phyloP scores from a whole-genome alignment of 495 filamentous ascomycete genomes.

The Aspergillus campestris region DNA sequence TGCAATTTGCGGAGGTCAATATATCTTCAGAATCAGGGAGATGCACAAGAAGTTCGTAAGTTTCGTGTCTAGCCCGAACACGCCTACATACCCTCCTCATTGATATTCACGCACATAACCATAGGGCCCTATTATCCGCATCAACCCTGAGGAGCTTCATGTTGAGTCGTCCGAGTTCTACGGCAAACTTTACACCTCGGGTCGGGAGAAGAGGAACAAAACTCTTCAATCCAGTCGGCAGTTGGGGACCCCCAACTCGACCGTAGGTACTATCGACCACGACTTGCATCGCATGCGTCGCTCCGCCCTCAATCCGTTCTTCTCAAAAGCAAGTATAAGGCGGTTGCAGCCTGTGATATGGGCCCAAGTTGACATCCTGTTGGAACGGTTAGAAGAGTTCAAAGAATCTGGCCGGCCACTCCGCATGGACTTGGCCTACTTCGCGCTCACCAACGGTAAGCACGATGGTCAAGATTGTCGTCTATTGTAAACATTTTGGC shows the following conservation, averaged over 20 bases:
- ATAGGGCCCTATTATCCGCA: slow-evolving; percentile 30
- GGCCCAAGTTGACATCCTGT: slow-evolving; percentile 24
- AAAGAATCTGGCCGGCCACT: no score
- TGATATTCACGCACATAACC: slow-evolving; percentile 12
- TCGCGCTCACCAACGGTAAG: no score
- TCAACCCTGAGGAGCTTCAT: slow-evolving; percentile 31
- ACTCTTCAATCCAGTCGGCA: no score
- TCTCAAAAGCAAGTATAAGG: slow-evolving; percentile 24
- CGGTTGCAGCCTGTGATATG: slow-evolving; percentile 21
- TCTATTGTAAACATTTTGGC: no score
- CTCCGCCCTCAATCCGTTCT: slow-evolving; percentile 28
- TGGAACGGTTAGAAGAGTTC: slow-evolving; percentile 12
- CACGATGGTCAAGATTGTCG: no score
- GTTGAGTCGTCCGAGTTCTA: slow-evolving; percentile 24
- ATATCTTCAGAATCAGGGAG: slow-evolving; percentile 26
- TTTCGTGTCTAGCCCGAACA: no score
- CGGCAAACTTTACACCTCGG: slow-evolving; percentile 16
- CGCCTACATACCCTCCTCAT: no score
- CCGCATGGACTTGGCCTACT: no score
- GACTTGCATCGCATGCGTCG: slow-evolving; percentile 26
- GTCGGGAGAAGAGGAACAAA: no score
- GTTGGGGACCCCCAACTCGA: no score
- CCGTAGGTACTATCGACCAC: slow-evolving; percentile 16
- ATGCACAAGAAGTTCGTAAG: slow-evolving; percentile 31
- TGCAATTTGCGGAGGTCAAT: slow-evolving; percentile 20